Conservation (phyloP, 1,284 basidiomycete species). For the Microbotryomycetes sp. region DNA sequence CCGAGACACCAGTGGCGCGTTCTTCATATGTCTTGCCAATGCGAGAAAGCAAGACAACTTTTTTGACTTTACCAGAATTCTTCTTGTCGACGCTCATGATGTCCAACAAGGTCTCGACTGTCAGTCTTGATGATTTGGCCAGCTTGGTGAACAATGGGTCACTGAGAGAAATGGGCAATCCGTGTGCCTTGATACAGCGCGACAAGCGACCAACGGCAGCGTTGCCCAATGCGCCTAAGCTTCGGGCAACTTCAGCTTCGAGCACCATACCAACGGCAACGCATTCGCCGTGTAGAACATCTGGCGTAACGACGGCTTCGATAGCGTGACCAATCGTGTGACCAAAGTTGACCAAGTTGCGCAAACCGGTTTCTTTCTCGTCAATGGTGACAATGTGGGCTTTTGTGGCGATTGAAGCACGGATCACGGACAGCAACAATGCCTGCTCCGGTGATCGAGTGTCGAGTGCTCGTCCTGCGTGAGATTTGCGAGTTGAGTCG, state of each 20-base stretch:
- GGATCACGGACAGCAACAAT: constrained; percentile 37
- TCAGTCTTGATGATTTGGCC: constrained; percentile 58
- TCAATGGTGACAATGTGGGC: constrained; percentile 92
- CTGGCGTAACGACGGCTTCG: constrained; percentile 84
- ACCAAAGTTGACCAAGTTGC: constrained; percentile 95
- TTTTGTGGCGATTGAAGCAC: constrained; percentile 56
- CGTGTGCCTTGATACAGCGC: constrained; percentile 76
- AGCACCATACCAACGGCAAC: constrained; percentile 88
- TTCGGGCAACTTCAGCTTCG: constrained; percentile 85
- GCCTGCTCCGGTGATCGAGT: constrained; percentile 63
- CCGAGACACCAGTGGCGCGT: constrained; percentile 77
- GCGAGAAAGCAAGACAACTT: constrained; percentile 81
- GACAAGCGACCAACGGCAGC: constrained; percentile 81
- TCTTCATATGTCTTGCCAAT: constrained; percentile 92
- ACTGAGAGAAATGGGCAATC: constrained; percentile 69
- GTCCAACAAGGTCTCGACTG: constrained; percentile 77
- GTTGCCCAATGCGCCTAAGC: constrained; percentile 75
- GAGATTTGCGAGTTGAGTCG: constrained; percentile 52
- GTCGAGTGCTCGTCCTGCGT: constrained; percentile 57
- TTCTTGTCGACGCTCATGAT: constrained; percentile 96
- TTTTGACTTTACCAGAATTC: constrained; percentile 81
- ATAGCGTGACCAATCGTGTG: constrained; percentile 95
- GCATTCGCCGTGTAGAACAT: constrained; percentile 88
- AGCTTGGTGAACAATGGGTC: constrained; percentile 69
- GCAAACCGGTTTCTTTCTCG: constrained; percentile 87